Percentiles rank a stretch among this genome's conserved stretches.
These are phyloP conservation scores for Boletus insuetus DNA, from an alignment of 768 basidiomycete species.

Conservation along the genomic window DNA sequence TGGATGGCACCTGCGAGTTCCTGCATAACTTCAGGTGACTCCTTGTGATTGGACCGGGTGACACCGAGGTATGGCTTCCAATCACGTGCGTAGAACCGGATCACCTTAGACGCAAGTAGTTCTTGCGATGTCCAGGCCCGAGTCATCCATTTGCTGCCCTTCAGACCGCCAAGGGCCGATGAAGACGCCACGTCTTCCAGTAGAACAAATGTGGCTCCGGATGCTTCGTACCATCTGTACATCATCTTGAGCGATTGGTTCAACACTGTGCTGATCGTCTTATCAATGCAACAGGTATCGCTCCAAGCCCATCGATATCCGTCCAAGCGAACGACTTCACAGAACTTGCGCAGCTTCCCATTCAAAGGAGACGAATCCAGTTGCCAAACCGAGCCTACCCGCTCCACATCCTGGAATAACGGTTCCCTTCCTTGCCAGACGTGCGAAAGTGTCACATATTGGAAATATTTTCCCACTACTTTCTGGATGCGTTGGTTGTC, in stretches of 20 bases:
- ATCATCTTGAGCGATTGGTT: conserved; percentile 12
- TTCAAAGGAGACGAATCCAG: conserved; percentile 1
- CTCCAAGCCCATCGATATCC: conserved; percentile 17
- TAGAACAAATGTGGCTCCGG: neutral
- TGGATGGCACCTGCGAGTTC: conserved; percentile 6
- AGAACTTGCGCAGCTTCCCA: conserved; percentile 10
- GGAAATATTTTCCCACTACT: conserved; percentile 3
- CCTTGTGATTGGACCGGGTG: conserved; percentile 4
- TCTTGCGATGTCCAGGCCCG: conserved; percentile 18
- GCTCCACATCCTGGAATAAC: conserved; percentile 2
- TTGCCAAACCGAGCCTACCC: neutral
- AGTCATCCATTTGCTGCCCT: conserved; percentile 4
- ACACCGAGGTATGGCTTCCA: conserved; percentile 13
- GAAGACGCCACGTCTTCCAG: neutral
- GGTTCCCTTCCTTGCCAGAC: conserved; percentile 14
- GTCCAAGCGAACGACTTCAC: neutral
- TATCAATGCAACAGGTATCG: conserved; percentile 15
- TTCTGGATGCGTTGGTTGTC: conserved; percentile 1
- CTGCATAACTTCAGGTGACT: conserved; percentile 6
- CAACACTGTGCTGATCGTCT: conserved; percentile 5
- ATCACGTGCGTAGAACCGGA: conserved; percentile 6
- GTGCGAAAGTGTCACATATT: conserved; percentile 13
- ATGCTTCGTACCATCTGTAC: conserved; percentile 14
- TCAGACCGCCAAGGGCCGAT: neutral
- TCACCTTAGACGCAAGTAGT: conserved; percentile 6